phyloP scores from a whole-genome alignment of 192 early-diverging fungal genomes.

The Coemansia sp. region DNA sequence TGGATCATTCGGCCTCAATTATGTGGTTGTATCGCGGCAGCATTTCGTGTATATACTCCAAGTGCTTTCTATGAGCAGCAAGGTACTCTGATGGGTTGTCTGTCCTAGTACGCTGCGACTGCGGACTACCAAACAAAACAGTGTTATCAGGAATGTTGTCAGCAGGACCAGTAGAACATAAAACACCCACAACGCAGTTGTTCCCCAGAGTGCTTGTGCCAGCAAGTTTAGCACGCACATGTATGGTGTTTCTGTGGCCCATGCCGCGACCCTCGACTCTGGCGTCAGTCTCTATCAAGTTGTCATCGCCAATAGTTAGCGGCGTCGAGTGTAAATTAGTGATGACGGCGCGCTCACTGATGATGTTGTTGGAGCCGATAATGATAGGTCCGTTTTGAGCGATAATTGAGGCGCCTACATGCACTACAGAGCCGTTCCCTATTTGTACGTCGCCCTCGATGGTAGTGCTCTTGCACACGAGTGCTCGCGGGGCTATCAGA shows the following conservation, averaged over 20 bases:
- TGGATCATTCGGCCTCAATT: slow-evolving; percentile 45
- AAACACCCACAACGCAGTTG: slow-evolving; percentile 49
- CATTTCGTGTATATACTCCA: slow-evolving; percentile 57
- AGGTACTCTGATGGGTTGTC: slow-evolving; percentile 32
- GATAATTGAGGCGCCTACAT: slow-evolving; percentile 51
- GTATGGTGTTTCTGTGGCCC: slow-evolving; percentile 45
- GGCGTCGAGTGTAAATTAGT: slow-evolving; percentile 40
- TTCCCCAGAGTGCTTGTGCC: slow-evolving; percentile 51
- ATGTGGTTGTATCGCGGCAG: slow-evolving; percentile 57
- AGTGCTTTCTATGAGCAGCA: slow-evolving; percentile 37
- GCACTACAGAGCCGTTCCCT: slow-evolving; percentile 49
- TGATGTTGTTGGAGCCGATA: slow-evolving; percentile 54
- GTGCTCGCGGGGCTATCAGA: slow-evolving; percentile 43
- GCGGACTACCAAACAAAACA: slow-evolving; percentile 47
- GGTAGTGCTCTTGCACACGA: slow-evolving; percentile 47
- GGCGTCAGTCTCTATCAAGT: slow-evolving; percentile 47
- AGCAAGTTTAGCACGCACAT: slow-evolving; percentile 34
- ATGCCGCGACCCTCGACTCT: slow-evolving; percentile 48
- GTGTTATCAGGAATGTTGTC: slow-evolving; percentile 51
- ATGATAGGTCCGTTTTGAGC: slow-evolving; percentile 53
- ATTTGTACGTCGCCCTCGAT: slow-evolving; percentile 55
- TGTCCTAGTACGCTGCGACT: slow-evolving; percentile 29
- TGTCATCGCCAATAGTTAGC: slow-evolving; percentile 51
- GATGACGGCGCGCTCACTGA: slow-evolving; percentile 47
- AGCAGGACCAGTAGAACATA: slow-evolving; percentile 28